Conservation (phyloP, 495 filamentous ascomycete species). For the Trichoderma parareesei region DNA sequence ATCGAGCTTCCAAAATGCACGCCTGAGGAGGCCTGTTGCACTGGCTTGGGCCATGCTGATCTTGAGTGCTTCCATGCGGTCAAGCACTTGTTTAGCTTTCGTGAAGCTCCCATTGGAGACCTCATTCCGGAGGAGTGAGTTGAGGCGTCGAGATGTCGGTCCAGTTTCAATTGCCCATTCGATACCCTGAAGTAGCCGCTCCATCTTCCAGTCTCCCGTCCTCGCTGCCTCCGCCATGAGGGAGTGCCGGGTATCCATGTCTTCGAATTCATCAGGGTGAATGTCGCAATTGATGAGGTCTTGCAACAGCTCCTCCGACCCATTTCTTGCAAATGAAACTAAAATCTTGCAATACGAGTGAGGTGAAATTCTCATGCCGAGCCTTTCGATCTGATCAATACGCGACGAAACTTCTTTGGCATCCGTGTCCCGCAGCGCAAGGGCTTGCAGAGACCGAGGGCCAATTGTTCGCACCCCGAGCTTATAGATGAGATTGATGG, state of each 20-base stretch:
- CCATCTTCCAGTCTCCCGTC: conserved; percentile 23
- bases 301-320: conserved; percentile 47
- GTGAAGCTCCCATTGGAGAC: conserved; percentile 17
- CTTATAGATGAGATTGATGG: conserved; percentile 54
- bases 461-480: conserved; percentile 61
- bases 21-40: conserved; percentile 18
- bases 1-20: conserved; percentile 18
- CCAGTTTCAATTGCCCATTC: conserved; percentile 18
- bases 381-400: conserved; percentile 46
- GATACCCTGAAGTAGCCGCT: conserved; percentile 23
- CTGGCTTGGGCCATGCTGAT: conserved; percentile 17
- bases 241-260: conserved; percentile 46
- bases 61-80: conserved; percentile 24
- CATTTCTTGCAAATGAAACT: conserved; percentile 46
- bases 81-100: conserved; percentile 21
- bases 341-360: conserved; percentile 54
- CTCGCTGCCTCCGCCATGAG: conserved; percentile 20
- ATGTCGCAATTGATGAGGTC: conserved; percentile 60
- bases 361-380: conserved; percentile 49
- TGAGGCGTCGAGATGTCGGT: conserved; percentile 17
- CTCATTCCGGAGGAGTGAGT: conserved; percentile 17
- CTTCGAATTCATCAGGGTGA: conserved; percentile 67
- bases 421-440: conserved; percentile 53
- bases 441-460: conserved; percentile 60
- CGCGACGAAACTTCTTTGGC: conserved; percentile 44